Evolutionary conservation across 495 filamentous ascomycete species (phyloP), one percentile per base, ranked within the genome.

Genomic region (Penicillium cinerascens): DNA sequence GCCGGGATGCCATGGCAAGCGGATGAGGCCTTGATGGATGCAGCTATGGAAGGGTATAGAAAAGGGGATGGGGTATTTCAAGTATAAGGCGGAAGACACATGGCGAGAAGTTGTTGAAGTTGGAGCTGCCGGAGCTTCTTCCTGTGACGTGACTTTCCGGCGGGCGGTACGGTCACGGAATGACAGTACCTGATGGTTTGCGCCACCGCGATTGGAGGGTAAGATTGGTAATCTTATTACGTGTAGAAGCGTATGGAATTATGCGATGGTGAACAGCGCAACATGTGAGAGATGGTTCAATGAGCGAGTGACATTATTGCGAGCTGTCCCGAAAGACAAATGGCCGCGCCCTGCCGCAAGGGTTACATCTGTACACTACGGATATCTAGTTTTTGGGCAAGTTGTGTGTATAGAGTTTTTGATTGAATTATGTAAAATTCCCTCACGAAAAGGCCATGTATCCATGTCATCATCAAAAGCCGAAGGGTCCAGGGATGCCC

Each of bases 1-100:
- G 56, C 44, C 65, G 69, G 26, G 73, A 66, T 17, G 75, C 65
- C 76, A 78, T 80, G 39, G 13, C 39, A 22, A 18, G 37, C 13
- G 6, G 29, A 18, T 16, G 26, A 18, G 37, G 10, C 13, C 6
- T 8, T 1, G 29, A 4, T 25, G 6, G 6, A 22, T 2, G 40
- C 13, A 27, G 27, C 4, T 20, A 36, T 4, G 16, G n/a, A 21
- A 39, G 7, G 5, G 8, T 7, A 22, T 10, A 10, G 11, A 9
- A 17, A 45, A 8, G 16, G 25, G 35, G 4, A 38, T 23, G 2
- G 4, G 20, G 20, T 22, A 44, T 2, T 17, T 26, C 21, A 35
- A 41, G 15, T 27, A 33, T 23, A 47, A 53, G 46, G 42, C 9
- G 46, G 49, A 42, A 56, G 49, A 42, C 40, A 33, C 47, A 49